Percentiles rank a stretch among this genome's conserved stretches.
These are phyloP conservation scores for rapeseed (Brassica napus) DNA, from an alignment of 345 rosid species.

Conservation along the genomic window Da-Ae NC_063435.1:28707501-28708000, in stretches of 20 bases:
- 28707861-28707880: background rate
- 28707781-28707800: background rate
- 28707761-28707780: constrained; percentile 48
- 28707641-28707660: background rate
- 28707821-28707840: no score
- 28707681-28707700: no score
- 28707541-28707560: background rate
- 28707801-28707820: no score
- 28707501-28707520: background rate
- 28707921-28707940: constrained; percentile 76
- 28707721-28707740: no score
- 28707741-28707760: no score
- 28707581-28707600: constrained; percentile 33
- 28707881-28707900: constrained; percentile 42
- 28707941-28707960: constrained; percentile 86
- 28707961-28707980: constrained; percentile 52
- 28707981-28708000: constrained; percentile 43
- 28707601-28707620: constrained; percentile 25
- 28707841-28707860: no score
- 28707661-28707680: no score
- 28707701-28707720: no score
- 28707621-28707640: constrained; percentile 20
- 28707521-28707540: constrained; percentile 30
- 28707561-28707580: background rate
- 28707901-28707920: constrained; percentile 54